phyloP scores from a whole-genome alignment of 2,329 filamentous ascomycete species.

The Pseudocercospora ulei region DNA sequence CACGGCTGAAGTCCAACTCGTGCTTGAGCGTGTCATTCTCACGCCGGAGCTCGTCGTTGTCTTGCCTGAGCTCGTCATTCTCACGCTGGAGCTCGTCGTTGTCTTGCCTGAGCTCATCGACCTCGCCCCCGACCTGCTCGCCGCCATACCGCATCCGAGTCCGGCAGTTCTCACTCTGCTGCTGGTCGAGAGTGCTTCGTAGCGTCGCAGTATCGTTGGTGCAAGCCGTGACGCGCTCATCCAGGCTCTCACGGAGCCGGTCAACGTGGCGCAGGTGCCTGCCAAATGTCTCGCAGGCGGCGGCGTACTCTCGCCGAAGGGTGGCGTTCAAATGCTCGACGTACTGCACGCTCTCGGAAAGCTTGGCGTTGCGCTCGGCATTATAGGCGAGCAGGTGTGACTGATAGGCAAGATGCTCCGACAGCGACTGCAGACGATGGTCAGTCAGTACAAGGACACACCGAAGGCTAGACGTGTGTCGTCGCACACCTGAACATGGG shows the following conservation, averaged over 20 bases:
- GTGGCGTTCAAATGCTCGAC: conserved; percentile 7
- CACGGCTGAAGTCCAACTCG: conserved; percentile 6
- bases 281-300: not conserved
- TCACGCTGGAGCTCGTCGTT: not conserved
- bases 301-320: conserved; percentile 3
- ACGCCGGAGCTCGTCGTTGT: not conserved
- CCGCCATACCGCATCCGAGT: conserved; percentile 3
- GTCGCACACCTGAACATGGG: not conserved
- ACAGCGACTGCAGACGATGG: not conserved
- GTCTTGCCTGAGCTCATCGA: conserved; percentile 8
- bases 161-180: conserved; percentile 6
- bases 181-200: conserved; percentile 2
- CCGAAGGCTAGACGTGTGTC: no score
- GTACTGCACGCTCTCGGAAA: conserved; percentile 8
- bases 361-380: not conserved
- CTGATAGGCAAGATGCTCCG: conserved; percentile 12
- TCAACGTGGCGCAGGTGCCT: not conserved
- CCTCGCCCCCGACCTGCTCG: not conserved
- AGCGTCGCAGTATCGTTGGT: not conserved
- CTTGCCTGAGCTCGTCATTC: no score
- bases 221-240: conserved; percentile 2
- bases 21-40: conserved; percentile 3
- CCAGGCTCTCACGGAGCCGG: not conserved
- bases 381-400: conserved; percentile 6
- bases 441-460: no score